Evolutionary conservation across 2,329 filamentous ascomycete genomes (phyloP).

Genomic region (Aspergillus alliaceus): DNA sequence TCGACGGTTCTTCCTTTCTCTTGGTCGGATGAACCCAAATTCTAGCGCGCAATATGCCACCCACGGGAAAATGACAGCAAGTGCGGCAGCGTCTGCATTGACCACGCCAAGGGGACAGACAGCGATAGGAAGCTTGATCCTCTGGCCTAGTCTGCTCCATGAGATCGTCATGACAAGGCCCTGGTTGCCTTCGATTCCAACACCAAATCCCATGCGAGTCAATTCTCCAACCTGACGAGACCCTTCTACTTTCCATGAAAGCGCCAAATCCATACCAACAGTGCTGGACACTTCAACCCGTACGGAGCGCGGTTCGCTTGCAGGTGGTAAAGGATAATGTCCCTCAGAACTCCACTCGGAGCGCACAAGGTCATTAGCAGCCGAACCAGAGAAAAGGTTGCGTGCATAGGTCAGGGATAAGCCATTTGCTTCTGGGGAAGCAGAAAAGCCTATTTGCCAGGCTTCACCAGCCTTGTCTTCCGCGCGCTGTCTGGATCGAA

Average conservation of each 20-base stretch:
- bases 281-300: slow-evolving; percentile 34
- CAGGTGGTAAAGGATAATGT: slow-evolving; percentile 32
- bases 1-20: slow-evolving; percentile 36
- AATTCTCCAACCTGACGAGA: slow-evolving; percentile 38
- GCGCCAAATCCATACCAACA: slow-evolving; percentile 27
- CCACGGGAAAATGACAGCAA: slow-evolving; percentile 41
- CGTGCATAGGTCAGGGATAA: slow-evolving; percentile 37
- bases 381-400: slow-evolving; percentile 38
- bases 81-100: slow-evolving; percentile 32
- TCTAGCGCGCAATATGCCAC: slow-evolving; percentile 42
- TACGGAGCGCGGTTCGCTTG: slow-evolving; percentile 31
- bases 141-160: slow-evolving; percentile 44
- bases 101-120: slow-evolving; percentile 37
- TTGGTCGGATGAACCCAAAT: slow-evolving; percentile 42
- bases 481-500: slow-evolving; percentile 19
- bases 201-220: slow-evolving; percentile 39
- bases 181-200: slow-evolving; percentile 34
- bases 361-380: slow-evolving; percentile 30
- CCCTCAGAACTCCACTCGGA: slow-evolving; percentile 45
- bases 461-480: slow-evolving; percentile 29
- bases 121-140: slow-evolving; percentile 39
- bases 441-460: slow-evolving; percentile 33
- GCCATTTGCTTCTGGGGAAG: slow-evolving; percentile 27
- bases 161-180: slow-evolving; percentile 40
- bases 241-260: slow-evolving; percentile 37